Base-by-base conservation (phyloP, 2,329 filamentous ascomycete species). In the Aspergillus melleus region DNA sequence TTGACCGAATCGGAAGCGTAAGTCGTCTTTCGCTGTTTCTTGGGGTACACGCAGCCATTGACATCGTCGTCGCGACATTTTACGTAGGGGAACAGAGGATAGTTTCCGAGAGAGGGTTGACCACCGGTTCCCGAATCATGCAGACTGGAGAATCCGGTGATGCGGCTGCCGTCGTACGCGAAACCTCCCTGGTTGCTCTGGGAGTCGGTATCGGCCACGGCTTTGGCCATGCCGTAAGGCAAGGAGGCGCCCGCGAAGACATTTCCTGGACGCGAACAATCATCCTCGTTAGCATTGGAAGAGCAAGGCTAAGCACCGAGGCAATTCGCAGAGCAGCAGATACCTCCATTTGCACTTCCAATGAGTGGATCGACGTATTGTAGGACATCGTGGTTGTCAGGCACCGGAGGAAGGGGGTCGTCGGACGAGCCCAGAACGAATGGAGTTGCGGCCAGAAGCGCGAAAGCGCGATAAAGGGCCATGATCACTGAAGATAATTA, bases 31-130 rank as follows among this genome's bases (percentile, higher is more conserved):
- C 86, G 80, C 36, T 79, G 74, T 52, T 73, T 78, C 68, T 87
- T 86, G 6, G 84, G 83, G 63, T 85, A 90, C 2, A 75, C 76
- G 70, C 88, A 90, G 14, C 79, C 79, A 71, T 90, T 79, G 59
- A 91, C 75, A 29, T 86, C 81, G 61, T 89, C 84, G 42, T 77
- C 80, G 0, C 79, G 77, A 65, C 89, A 92, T 39, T 80, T 79
- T 10, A 81, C 76, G 66, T 90, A 88, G 0, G 89, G 83, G 65
- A 92, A 91, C 1, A 91, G 76, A 1, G 89, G 86, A 57, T 91
- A 91, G 68, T 90, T 90, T 6, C 89, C 89, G 1, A 92, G 77
- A 4, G 87, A 90, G 0, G 88, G 87, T 11, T 74, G 68, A 36
- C 77, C 79, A 55, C 80, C 81, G 49, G 80, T 83, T 10, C 81